Evolutionary conservation across 164 flowering plant species (phyloP).

Genomic region (Saururus chinensis): DNA sequence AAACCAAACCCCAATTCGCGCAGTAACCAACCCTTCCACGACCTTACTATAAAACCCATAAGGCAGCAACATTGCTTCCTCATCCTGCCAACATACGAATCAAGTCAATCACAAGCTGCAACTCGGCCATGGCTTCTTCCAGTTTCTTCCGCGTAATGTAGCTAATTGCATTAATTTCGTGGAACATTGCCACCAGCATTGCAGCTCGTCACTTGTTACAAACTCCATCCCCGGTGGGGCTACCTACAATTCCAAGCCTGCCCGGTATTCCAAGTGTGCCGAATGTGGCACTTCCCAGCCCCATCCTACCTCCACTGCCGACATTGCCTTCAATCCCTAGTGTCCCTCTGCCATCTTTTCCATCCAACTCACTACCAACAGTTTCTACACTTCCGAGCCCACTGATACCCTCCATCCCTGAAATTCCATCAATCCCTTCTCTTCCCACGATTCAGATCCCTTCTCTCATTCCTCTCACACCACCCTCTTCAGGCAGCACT

Average conservation of each 20-base stretch:
- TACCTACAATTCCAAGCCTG: not conserved
- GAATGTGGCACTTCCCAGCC: too few species aligned
- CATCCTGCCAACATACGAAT: not conserved
- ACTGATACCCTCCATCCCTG: not conserved
- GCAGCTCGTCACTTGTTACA: not conserved
- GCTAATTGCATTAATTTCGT: not conserved
- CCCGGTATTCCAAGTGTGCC: not conserved
- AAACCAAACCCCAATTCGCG: not conserved
- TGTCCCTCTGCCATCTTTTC: not conserved
- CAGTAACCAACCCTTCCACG: not conserved
- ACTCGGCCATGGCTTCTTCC: not conserved
- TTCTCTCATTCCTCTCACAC: not conserved
- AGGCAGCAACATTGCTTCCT: not conserved
- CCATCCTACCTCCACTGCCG: not conserved
- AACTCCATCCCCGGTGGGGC: not conserved
- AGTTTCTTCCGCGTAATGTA: not conserved
- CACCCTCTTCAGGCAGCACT: slow-evolving; percentile 1
- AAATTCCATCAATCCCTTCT: not conserved
- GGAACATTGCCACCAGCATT: not conserved
- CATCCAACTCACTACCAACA: not conserved
- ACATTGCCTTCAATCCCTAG: not conserved
- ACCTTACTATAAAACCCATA: not conserved
- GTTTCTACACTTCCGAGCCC: not conserved
- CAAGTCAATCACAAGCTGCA: not conserved
- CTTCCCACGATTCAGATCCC: not conserved